These are phyloP conservation scores for Aphanocladium album DNA, from an alignment of 2,329 filamentous ascomycete species.

Conservation along the genomic window DNA sequence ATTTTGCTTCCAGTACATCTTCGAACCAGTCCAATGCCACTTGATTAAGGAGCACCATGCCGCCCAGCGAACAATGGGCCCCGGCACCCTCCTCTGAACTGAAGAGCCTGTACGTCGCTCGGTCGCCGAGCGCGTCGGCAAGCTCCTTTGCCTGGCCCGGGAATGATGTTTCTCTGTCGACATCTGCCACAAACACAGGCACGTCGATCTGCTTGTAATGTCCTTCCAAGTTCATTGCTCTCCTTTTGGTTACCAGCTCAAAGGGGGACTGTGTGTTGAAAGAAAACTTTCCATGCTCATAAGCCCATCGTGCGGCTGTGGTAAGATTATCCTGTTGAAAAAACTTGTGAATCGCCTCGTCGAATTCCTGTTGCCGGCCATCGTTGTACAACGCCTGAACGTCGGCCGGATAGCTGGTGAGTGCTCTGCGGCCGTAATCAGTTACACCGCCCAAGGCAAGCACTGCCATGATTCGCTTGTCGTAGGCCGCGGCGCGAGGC, in stretches of 20 bases:
- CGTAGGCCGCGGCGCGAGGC: constrained; percentile 37
- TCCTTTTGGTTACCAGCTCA: constrained; percentile 15
- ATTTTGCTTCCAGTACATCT: neutral
- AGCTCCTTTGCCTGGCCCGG: neutral
- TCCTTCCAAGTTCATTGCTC: constrained; percentile 15
- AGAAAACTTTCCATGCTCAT: constrained; percentile 22
- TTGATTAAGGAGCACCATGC: neutral
- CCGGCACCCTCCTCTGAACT: neutral
- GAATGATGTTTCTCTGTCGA: neutral
- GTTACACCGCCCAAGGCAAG: constrained; percentile 36
- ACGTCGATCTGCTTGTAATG: constrained; percentile 19
- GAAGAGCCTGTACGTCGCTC: neutral
- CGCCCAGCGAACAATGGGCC: constrained; percentile 1
- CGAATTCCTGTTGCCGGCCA: constrained; percentile 16
- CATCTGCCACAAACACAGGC: neutral
- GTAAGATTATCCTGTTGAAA: neutral
- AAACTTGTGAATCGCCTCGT: constrained; percentile 13
- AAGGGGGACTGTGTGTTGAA: constrained; percentile 21
- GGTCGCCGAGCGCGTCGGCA: neutral
- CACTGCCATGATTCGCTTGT: constrained; percentile 35
- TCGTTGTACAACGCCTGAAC: constrained; percentile 12
- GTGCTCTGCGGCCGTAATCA: constrained; percentile 19
- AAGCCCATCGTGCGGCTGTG: constrained; percentile 18
- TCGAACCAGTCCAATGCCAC: constrained; percentile 7
- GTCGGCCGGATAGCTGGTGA: constrained; percentile 4